These are phyloP conservation scores for Peronospora destructor DNA, from an alignment of 352 stramenopile genomes.

Conservation along the genomic window DNA sequence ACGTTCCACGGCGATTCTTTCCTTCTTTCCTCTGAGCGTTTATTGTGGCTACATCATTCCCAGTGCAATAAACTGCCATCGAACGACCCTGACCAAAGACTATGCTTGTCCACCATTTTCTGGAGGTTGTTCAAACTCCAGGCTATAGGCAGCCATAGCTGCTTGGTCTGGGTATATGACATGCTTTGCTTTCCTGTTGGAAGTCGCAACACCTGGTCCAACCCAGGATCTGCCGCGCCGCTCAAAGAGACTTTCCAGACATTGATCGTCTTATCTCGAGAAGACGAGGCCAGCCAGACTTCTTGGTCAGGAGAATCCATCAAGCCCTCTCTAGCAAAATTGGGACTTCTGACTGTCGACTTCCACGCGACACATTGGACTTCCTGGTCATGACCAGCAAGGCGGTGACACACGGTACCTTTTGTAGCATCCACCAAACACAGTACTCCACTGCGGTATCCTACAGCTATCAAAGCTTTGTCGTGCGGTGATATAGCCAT, in stretches of 20 bases:
- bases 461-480: conserved; percentile 51
- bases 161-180: conserved; percentile 57
- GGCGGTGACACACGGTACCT: conserved; percentile 30
- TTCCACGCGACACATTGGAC: conserved; percentile 54
- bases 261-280: conserved; percentile 63
- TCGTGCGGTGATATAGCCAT: conserved; percentile 49
- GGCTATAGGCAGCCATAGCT: conserved; percentile 64
- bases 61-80: conserved; percentile 61
- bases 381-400: conserved; percentile 68
- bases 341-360: background rate
- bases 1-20: conserved; percentile 14
- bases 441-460: conserved; percentile 60
- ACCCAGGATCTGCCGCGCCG: conserved; percentile 6
- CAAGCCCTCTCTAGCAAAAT: background rate
- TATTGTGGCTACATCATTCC: conserved; percentile 27
- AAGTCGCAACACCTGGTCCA: conserved; percentile 36
- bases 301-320: background rate
- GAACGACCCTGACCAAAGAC: conserved; percentile 65
- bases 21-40: conserved; percentile 11
- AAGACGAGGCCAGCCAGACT: conserved; percentile 54
- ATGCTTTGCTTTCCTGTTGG: conserved; percentile 60
- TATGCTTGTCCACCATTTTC: conserved; percentile 11
- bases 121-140: conserved; percentile 30
- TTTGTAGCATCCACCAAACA: conserved; percentile 45
- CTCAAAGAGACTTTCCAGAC: conserved; percentile 34